A percentile compares a stretch with the other conserved stretches of the same genome.
phyloP scores from a whole-genome alignment of 1,284 basidiomycete species.

The Flammula alnicola region DNA sequence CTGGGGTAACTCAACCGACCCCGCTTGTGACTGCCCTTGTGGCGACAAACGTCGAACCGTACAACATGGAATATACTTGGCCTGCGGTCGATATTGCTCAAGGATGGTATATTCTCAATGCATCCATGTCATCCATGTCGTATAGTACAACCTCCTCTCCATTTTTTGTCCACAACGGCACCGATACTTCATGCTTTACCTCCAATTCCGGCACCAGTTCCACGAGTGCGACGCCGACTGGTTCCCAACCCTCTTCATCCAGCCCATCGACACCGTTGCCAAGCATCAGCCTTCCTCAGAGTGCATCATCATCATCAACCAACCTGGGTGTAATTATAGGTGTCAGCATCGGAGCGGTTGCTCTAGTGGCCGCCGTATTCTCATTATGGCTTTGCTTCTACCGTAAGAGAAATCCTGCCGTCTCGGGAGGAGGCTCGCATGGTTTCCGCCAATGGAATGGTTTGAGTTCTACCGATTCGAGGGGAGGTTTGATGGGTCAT shows the following conservation, averaged over 20 bases:
- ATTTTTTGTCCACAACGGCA: slow-evolving; percentile 46
- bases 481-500: slow-evolving; percentile 21
- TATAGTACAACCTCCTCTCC: slow-evolving; percentile 27
- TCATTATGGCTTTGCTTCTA: slow-evolving; percentile 39
- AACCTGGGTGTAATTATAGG: slow-evolving; percentile 47
- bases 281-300: slow-evolving; percentile 12
- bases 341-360: slow-evolving; percentile 43
- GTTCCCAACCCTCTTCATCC: not conserved
- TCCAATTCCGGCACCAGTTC: slow-evolving; percentile 24
- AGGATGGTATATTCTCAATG: slow-evolving; percentile 47
- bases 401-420: slow-evolving; percentile 22
- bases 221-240: not conserved
- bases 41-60: slow-evolving; percentile 11
- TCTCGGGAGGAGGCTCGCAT: not conserved
- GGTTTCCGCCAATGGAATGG: slow-evolving; percentile 34
- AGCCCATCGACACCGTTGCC: not conserved
- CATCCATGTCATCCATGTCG: slow-evolving; percentile 19
- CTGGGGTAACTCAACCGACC: slow-evolving; percentile 13
- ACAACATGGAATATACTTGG: slow-evolving; percentile 25
- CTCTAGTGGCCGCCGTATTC: slow-evolving; percentile 34
- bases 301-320: slow-evolving; percentile 22
- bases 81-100: slow-evolving; percentile 40
- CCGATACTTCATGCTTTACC: slow-evolving; percentile 43
- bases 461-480: slow-evolving; percentile 40
- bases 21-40: slow-evolving; percentile 13